phyloP scores from a whole-genome alignment of 306 rosid species.

The Ceratonia siliqua region DNA sequence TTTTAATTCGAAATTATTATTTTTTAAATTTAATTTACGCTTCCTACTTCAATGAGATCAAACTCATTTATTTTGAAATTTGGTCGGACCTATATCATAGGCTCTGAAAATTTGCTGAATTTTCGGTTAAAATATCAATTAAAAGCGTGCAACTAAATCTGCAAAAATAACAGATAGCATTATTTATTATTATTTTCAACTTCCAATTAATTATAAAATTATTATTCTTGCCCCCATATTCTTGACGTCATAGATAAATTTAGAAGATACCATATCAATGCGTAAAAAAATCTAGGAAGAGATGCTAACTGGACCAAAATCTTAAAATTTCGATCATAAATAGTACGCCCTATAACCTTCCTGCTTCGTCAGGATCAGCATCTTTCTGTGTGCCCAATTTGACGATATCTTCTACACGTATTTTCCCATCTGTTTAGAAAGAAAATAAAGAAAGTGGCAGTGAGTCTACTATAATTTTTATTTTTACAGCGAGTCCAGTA shows the following conservation, averaged over 20 bases:
- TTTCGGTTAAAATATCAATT: background rate
- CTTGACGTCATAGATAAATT: background rate
- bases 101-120: no score
- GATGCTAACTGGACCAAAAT: background rate
- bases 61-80: no score
- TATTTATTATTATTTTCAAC: background rate
- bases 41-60: no score
- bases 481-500: no score
- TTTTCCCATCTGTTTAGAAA: slow-evolving; percentile 47
- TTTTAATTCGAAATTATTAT: no score
- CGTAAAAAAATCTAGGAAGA: background rate
- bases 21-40: no score
- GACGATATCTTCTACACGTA: slow-evolving; percentile 51
- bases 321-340: background rate
- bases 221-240: background rate
- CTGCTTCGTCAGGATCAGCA: slow-evolving; percentile 12
- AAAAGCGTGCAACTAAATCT: background rate
- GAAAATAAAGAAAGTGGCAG: background rate
- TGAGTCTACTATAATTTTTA: no score
- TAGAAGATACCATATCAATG: slow-evolving; percentile 4
- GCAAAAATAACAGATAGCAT: background rate
- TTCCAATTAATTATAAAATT: background rate
- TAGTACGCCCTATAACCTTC: slow-evolving; percentile 26
- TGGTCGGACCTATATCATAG: no score
- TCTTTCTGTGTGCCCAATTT: slow-evolving; percentile 40